Conservation (phyloP, 2,329 filamentous ascomycete genomes). For the Verticillium nonalfalfae region DNA sequence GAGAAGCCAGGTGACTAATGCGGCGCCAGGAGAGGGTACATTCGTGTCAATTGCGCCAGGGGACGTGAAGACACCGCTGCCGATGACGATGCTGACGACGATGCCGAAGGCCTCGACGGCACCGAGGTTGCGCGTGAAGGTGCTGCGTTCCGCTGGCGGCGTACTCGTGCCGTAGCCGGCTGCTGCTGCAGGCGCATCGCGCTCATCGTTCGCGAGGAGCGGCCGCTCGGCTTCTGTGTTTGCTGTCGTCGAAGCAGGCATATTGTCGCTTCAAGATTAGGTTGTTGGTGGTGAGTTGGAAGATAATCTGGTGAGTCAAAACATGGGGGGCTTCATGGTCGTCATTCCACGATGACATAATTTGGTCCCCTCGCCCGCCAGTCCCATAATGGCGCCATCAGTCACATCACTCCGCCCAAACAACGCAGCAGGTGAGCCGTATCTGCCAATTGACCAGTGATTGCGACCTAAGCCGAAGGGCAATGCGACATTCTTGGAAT, state of each 20-base stretch:
- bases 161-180: neutral
- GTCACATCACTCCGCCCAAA: neutral
- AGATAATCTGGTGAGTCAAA: neutral
- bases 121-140: slow-evolving; percentile 38
- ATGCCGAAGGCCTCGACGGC: slow-evolving; percentile 49
- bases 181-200: neutral
- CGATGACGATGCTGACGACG: slow-evolving; percentile 57
- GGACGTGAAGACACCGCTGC: slow-evolving; percentile 59
- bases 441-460: too few relatives aligned
- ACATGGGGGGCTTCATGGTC: slow-evolving; percentile 1
- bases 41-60: slow-evolving; percentile 57
- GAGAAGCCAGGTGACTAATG: slow-evolving; percentile 53
- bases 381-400: slow-evolving; percentile 8
- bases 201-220: neutral
- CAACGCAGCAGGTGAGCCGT: too few relatives aligned
- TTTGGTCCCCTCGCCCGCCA: neutral
- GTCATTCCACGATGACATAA: neutral
- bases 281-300: neutral
- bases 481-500: too few relatives aligned
- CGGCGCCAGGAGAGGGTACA: slow-evolving; percentile 53
- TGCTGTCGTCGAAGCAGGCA: slow-evolving; percentile 7
- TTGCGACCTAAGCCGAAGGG: too few relatives aligned
- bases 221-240: slow-evolving; percentile 5
- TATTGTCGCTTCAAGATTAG: neutral
- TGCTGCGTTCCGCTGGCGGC: slow-evolving; percentile 9